Conservation (phyloP, 2,329 filamentous ascomycete genomes). For the Beauveria rudraprayagi region DNA sequence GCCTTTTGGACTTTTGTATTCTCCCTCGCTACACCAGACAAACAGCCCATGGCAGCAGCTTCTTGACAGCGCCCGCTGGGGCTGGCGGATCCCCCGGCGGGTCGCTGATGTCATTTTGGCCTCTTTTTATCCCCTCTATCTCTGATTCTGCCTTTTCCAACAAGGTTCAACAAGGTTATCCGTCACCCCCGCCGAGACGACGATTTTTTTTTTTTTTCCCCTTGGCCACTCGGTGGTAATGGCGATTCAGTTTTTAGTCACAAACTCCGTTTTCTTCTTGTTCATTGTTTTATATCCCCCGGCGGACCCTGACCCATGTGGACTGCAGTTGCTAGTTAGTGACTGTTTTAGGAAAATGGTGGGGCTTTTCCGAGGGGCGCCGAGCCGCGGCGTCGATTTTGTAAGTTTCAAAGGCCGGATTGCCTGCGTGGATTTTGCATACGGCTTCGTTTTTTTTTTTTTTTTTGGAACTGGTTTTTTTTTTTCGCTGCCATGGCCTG, state of each 20-base stretch:
- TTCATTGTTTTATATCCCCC: too few relatives aligned
- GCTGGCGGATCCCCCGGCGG: conserved; percentile 1
- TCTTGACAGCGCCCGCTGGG: neutral
- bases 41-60: neutral
- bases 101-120: conserved; percentile 10
- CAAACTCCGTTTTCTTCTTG: neutral
- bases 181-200: neutral
- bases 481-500: neutral
- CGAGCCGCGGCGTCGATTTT: neutral
- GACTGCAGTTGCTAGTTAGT: conserved; percentile 6
- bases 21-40: neutral
- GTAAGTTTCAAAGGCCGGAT: neutral
- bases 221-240: neutral
- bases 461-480: too few relatives aligned
- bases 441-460: too few relatives aligned
- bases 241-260: neutral
- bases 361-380: neutral
- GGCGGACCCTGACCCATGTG: neutral
- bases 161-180: neutral
- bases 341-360: conserved; percentile 1
- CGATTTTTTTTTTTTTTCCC: neutral
- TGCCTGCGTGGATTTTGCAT: too few relatives aligned
- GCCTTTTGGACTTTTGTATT: too few relatives aligned
- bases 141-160: too few relatives aligned
- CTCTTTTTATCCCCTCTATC: neutral